Evolutionary conservation across 2,329 filamentous ascomycete genomes (phyloP).

Genomic region (Calonectria leucothoes): DNA sequence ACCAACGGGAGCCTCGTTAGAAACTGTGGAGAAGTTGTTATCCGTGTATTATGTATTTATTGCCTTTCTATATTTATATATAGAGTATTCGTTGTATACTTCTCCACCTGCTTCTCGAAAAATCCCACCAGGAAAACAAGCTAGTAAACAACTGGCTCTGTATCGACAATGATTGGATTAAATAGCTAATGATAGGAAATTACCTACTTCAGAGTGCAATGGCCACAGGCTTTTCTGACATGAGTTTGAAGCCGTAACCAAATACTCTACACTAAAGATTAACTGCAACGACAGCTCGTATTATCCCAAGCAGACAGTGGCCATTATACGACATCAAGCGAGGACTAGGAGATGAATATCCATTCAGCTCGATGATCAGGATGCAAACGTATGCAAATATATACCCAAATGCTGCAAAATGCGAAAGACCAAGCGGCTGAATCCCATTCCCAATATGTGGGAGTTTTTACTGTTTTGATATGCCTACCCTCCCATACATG

Average conservation of each 20-base stretch:
- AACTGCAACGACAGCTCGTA: background rate
- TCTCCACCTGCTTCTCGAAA: background rate
- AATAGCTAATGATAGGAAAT: background rate
- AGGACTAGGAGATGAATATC: background rate
- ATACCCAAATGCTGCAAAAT: slow-evolving; percentile 16
- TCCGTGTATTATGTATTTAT: background rate
- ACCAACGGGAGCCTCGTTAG: slow-evolving; percentile 20
- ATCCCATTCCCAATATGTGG: slow-evolving; percentile 25
- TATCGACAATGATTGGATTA: background rate
- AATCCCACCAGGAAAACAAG: background rate
- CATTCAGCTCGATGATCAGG: background rate
- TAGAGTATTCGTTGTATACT: too few species aligned
- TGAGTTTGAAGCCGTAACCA: background rate
- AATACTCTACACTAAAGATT: background rate
- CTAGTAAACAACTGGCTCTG: background rate
- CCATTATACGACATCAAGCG: background rate
- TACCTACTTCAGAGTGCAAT: background rate
- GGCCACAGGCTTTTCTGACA: background rate
- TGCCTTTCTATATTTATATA: too few species aligned
- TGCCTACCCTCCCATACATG: slow-evolving; percentile 22
- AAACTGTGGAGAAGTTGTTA: slow-evolving; percentile 7
- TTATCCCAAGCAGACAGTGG: background rate
- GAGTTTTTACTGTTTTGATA: slow-evolving; percentile 23
- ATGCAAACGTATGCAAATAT: slow-evolving; percentile 2
- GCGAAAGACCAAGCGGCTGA: slow-evolving; percentile 15